Conservation (phyloP, 768 basidiomycete genomes). For the Termitomyces sp. region DNA sequence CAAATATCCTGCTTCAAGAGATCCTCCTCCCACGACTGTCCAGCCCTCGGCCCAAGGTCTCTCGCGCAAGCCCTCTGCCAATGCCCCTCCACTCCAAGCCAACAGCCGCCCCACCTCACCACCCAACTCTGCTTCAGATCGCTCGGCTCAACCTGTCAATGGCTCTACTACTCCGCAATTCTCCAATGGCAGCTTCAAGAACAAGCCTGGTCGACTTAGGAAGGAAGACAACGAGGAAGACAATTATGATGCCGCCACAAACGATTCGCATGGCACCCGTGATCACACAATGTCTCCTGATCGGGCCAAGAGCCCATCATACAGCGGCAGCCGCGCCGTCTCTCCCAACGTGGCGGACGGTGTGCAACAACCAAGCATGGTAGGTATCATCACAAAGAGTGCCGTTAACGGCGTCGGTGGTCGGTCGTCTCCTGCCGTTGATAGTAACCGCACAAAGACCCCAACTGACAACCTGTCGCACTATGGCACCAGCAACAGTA, state of each 20-base stretch:
- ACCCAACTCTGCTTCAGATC: constrained; percentile 47
- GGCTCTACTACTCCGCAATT: constrained; percentile 30
- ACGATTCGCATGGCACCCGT: constrained; percentile 33
- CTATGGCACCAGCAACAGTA: not conserved
- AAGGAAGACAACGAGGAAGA: constrained; percentile 53
- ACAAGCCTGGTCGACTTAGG: constrained; percentile 48
- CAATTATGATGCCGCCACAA: constrained; percentile 40
- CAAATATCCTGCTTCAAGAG: constrained; percentile 20
- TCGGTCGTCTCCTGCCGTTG: constrained; percentile 39
- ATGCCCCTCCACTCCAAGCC: constrained; percentile 24
- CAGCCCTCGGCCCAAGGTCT: constrained; percentile 12
- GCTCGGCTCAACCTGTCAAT: constrained; percentile 40
- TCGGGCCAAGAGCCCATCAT: constrained; percentile 56
- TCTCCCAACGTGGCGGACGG: constrained; percentile 42
- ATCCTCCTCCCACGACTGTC: constrained; percentile 14
- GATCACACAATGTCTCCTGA: constrained; percentile 55
- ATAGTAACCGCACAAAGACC: constrained; percentile 40
- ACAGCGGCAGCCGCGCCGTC: constrained; percentile 47
- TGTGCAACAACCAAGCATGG: constrained; percentile 42
- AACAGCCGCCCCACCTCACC: constrained; percentile 67
- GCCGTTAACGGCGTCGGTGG: constrained; percentile 37
- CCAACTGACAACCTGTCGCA: constrained; percentile 41
- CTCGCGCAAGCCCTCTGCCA: constrained; percentile 41
- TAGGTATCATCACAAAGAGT: constrained; percentile 48
- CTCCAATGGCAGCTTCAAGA: constrained; percentile 37